These are phyloP conservation scores for Trichoderma afroharzianum DNA, from an alignment of 2,329 filamentous ascomycete species.

Conservation along the genomic window DNA sequence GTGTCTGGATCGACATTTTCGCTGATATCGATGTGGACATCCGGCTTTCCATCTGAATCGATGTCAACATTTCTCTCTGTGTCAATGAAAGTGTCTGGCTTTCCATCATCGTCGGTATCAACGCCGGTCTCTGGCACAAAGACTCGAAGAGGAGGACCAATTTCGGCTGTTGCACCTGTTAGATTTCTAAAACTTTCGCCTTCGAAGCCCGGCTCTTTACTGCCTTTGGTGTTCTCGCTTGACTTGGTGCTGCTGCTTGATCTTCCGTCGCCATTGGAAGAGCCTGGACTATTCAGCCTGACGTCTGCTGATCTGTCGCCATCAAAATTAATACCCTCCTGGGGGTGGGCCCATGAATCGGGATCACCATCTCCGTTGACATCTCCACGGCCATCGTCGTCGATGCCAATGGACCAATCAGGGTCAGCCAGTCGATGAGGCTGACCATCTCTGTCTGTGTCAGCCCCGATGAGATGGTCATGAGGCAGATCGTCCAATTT, in stretches of 20 bases:
- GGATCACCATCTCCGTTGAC: background rate
- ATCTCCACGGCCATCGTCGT: background rate
- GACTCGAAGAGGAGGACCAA: background rate
- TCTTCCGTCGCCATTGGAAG: background rate
- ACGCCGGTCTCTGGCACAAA: background rate
- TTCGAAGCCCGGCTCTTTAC: background rate
- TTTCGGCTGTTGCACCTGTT: background rate
- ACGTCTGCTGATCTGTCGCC: background rate
- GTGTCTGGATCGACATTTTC: conserved; percentile 4
- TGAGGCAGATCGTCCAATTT: background rate
- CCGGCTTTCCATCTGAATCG: background rate
- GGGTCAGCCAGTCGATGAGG: conserved; percentile 4
- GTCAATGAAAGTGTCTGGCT: background rate
- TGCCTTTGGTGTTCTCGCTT: background rate
- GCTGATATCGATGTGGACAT: background rate
- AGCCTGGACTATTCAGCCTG: background rate
- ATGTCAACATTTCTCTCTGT: background rate
- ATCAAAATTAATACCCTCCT: background rate
- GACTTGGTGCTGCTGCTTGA: background rate
- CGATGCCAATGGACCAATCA: background rate
- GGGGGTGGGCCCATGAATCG: background rate
- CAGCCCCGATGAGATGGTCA: background rate
- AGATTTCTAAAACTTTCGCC: background rate
- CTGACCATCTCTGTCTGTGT: background rate
- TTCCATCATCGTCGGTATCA: background rate